Evolutionary conservation across 352 stramenopile species (phyloP).

Genomic region (Phytophthora litchii): DNA sequence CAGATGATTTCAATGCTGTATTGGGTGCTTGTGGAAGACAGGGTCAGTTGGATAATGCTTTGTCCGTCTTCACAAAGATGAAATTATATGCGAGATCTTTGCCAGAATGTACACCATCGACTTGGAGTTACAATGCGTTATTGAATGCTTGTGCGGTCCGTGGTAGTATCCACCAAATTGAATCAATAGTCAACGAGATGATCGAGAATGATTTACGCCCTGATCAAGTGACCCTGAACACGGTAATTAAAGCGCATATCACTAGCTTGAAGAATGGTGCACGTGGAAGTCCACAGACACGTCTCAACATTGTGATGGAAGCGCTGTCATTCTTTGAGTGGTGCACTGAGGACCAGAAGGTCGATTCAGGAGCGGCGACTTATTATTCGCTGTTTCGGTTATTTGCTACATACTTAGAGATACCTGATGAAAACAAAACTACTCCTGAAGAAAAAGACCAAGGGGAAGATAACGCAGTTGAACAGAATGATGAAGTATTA

Average conservation of each 20-base stretch:
- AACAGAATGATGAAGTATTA: conserved; percentile 18
- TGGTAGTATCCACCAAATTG: conserved; percentile 35
- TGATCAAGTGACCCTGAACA: conserved; percentile 59
- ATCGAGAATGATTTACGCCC: conserved; percentile 28
- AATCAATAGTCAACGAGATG: conserved; percentile 48
- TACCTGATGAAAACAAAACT: neutral
- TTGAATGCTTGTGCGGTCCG: conserved; percentile 49
- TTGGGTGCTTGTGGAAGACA: conserved; percentile 44
- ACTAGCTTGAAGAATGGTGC: conserved; percentile 19
- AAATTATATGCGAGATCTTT: conserved; percentile 23
- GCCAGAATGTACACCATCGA: conserved; percentile 28
- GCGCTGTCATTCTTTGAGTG: conserved; percentile 41
- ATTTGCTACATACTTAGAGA: conserved; percentile 52
- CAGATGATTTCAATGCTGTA: conserved; percentile 44
- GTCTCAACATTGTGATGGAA: conserved; percentile 33
- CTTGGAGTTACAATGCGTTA: conserved; percentile 51
- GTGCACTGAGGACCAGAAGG: conserved; percentile 33
- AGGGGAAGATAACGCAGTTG: neutral
- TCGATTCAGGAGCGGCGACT: conserved; percentile 38
- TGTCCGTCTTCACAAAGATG: conserved; percentile 46
- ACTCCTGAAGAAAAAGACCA: neutral
- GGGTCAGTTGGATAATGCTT: conserved; percentile 33
- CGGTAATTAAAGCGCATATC: conserved; percentile 48
- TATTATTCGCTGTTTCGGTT: conserved; percentile 62
- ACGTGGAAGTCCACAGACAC: conserved; percentile 11